phyloP scores from a whole-genome alignment of 2,329 filamentous ascomycete genomes.

The Trematosphaeria pertusa region DNA sequence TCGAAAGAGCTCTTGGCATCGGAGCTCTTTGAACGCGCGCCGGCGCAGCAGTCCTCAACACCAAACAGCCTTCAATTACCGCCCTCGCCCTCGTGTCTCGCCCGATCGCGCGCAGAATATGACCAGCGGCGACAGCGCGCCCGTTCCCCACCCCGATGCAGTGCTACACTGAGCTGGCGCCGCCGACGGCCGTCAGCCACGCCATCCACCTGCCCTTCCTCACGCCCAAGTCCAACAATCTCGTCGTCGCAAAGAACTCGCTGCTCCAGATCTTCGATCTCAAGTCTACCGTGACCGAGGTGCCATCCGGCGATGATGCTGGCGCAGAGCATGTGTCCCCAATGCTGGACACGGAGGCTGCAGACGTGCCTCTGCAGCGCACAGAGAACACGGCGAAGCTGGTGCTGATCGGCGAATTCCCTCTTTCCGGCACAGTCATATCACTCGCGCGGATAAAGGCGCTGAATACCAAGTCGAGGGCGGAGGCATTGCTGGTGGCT shows the following conservation, averaged over 20 bases:
- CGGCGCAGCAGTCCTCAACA: too few species aligned
- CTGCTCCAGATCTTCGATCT: constrained; percentile 89
- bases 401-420: constrained; percentile 83
- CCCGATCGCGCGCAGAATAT: too few species aligned
- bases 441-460: constrained; percentile 81
- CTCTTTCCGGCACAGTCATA: constrained; percentile 82
- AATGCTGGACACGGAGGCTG: constrained; percentile 59
- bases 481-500: constrained; percentile 81
- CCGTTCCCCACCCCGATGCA: constrained; percentile 68
- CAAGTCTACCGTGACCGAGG: constrained; percentile 70
- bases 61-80: too few species aligned
- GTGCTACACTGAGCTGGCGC: constrained; percentile 94
- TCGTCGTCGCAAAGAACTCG: constrained; percentile 91
- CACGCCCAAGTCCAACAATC: constrained; percentile 77
- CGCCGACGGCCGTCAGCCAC: constrained; percentile 93
- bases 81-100: too few species aligned
- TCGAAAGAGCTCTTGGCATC: constrained; percentile 15
- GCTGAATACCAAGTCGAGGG: constrained; percentile 75
- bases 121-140: constrained; percentile 17
- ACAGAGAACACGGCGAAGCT: constrained; percentile 77
- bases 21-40: constrained; percentile 29
- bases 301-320: constrained; percentile 51
- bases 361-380: constrained; percentile 57
- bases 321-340: constrained; percentile 46
- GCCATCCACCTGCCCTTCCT: constrained; percentile 81